Base-by-base conservation (phyloP, 2,329 filamentous ascomycete genomes). In the Podosphaera leucotricha region DNA sequence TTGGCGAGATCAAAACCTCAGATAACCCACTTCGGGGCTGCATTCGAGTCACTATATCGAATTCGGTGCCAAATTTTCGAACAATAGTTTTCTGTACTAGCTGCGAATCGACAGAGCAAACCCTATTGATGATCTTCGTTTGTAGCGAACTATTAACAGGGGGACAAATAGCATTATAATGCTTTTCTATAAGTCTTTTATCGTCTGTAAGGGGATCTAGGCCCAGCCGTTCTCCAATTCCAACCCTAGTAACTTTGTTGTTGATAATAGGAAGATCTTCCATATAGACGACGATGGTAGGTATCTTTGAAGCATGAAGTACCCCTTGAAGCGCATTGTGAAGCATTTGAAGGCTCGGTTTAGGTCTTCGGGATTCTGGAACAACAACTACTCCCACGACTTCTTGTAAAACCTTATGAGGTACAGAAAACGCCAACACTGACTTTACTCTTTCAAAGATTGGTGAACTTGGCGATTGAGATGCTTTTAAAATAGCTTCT, bases 191-290 rank as follows among this genome's bases (percentile, higher is more conserved):
- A 43, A 65, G 61, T 2, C 61, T 58, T 3, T 60, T 66, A 4
- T 60, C 55, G 22, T 71, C 66, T 0, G 62, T 63, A 8, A 71
- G 48, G 1, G 61, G 57, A 0, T 62, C 58, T 15, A 73, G 50
- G 2, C 56, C 53, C 3, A 72, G 55, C 2, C 70, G 60, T 44
- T 71, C 61, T 0, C 61, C 64, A 3, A 74, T 57, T 48, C 62
- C 65, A 51, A 72, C 69, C 2, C 70, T 64, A 19, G 72, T 56
- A n/a, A 72, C 59, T 50, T 74, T 74, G 59, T 70, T 70, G 55
- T 72, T 72, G 30, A 61, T 66, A 46, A 66, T 71, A 1, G 71
- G 67, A 0, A 70, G 56, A 36, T 64, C 64, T 24, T 71, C 61
- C 69, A 73, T 72, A 53, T 70, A 72, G 0, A 66, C 62, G 16